Percentiles rank a stretch among this genome's conserved stretches.
These are phyloP conservation scores for Thalia dealbata DNA, from an alignment of 176 grass and related monocot genomes.

Conservation along the genomic window DNA sequence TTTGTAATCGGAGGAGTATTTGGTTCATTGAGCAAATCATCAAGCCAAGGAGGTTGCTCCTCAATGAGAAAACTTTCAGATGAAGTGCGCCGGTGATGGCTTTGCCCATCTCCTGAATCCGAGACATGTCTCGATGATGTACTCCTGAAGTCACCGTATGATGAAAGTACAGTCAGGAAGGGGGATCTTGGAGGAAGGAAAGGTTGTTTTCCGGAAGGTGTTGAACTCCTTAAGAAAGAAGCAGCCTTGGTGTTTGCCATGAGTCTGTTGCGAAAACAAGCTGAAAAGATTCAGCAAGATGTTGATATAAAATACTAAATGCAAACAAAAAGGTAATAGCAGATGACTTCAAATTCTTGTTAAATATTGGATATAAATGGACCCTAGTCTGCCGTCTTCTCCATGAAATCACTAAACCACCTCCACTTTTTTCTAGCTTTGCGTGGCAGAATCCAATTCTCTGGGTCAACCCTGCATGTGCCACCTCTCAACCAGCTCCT, in stretches of 20 bases:
- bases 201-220: slow-evolving; percentile 30
- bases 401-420: no score
- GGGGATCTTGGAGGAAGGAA: slow-evolving; percentile 79
- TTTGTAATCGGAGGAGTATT: slow-evolving; percentile 40
- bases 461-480: no score
- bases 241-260: slow-evolving; percentile 36
- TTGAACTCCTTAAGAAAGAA: slow-evolving; percentile 2
- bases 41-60: slow-evolving; percentile 90
- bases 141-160: slow-evolving; percentile 42
- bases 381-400: no score
- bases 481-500: no score
- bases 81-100: slow-evolving; percentile 62
- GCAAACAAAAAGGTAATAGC: slow-evolving; percentile 8
- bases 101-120: slow-evolving; percentile 25
- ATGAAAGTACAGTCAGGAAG: slow-evolving; percentile 31
- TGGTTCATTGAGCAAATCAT: slow-evolving; percentile 80
- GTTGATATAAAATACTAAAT: background rate
- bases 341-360: background rate
- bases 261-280: slow-evolving; percentile 21
- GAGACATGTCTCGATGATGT: slow-evolving; percentile 38
- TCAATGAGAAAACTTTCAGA: slow-evolving; percentile 87
- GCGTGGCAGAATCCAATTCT: no score
- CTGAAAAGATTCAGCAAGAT: slow-evolving; percentile 8
- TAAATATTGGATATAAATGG: no score
- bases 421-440: no score